Evolutionary conservation across 2,329 filamentous ascomycete genomes (phyloP), one percentile per base, ranked within the genome.

Genomic region (Beauveria sp.): DNA sequence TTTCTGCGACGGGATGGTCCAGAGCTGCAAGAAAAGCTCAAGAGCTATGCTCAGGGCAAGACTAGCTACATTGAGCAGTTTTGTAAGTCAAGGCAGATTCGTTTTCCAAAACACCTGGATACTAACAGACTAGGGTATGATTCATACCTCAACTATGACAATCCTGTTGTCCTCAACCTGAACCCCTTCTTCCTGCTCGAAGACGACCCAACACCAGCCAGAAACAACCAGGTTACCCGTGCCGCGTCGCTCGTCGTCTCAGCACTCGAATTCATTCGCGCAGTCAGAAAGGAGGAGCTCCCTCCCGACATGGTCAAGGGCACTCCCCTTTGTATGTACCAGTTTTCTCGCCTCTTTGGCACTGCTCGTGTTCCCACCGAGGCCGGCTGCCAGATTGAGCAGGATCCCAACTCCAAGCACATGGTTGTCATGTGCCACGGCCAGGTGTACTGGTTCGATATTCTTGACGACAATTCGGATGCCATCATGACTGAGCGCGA

Each of bases 361-460:
- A 98, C 95, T 1, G 93, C 95, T 51, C 86, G 95, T 66, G 90
- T 99, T 9, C 95, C 95, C 0, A 98, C 93, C 0, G 91, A 96
- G 34, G 88, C 95, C 71, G 95, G 95, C 5, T 99, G 95, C 72
- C 89, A 96, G 67, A 98, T 99, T 69, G 92, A 93, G 65, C 93
- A 98, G 72, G 93, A 98, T 69, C 90, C 92, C 0, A 85, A 87
- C n/a, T 91, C 93, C 3, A 96, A 92, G 76, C 95, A 99, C 73
- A 81, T 99, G 43, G 89, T 97, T 10, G 91, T 98, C 49, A 82
- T 98, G 75, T 96, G 91, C 71, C 90, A 93, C 66, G 95, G 95
- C 1, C 95, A 99, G 67, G 93, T 98, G 70, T 99, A 99, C 75
- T 98, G 93, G 93, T 99, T 99, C 69, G 95, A 99, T 73, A 93